These are phyloP conservation scores for Scenedesmus sp. DNA, from an alignment of 163 green algal species.

Conservation along the genomic window DNA sequence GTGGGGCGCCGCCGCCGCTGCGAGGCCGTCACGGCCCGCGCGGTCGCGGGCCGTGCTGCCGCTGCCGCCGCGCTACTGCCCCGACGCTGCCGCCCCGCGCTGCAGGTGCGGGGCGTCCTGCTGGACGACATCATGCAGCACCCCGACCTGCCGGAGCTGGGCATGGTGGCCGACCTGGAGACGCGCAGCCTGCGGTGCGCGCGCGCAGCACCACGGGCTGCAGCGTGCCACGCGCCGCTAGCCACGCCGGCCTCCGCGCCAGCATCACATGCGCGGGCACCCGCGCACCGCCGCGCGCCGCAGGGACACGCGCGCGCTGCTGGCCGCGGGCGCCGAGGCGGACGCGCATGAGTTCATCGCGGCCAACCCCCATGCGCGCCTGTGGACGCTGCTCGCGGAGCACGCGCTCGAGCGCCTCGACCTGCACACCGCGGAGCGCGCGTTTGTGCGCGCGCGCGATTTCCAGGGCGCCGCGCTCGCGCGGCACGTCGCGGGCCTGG, in stretches of 20 bases:
- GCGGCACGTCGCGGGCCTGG: constrained; percentile 75
- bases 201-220: too few relatives aligned
- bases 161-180: constrained; percentile 74
- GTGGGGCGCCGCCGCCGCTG: not conserved
- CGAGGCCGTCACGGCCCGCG: too few relatives aligned
- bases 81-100: too few relatives aligned
- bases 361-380: constrained; percentile 67
- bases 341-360: constrained; percentile 81
- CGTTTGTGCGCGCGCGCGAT: constrained; percentile 69
- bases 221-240: too few relatives aligned
- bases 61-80: not conserved
- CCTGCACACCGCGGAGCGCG: constrained; percentile 79
- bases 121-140: constrained; percentile 80
- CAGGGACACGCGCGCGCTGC: constrained; percentile 71
- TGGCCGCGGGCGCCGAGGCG: constrained; percentile 61
- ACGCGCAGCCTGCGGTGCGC: constrained; percentile 64
- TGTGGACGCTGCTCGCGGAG: constrained; percentile 85
- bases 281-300: too few relatives aligned
- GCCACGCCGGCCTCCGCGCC: too few relatives aligned
- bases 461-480: constrained; percentile 79
- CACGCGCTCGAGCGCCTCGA: constrained; percentile 73
- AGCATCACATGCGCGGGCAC: too few relatives aligned
- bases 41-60: not conserved
- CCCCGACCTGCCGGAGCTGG: constrained; percentile 69
- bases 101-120: constrained; percentile 56